phyloP scores from a whole-genome alignment of 495 filamentous ascomycete genomes.

The Aspergillus wentii region DNA sequence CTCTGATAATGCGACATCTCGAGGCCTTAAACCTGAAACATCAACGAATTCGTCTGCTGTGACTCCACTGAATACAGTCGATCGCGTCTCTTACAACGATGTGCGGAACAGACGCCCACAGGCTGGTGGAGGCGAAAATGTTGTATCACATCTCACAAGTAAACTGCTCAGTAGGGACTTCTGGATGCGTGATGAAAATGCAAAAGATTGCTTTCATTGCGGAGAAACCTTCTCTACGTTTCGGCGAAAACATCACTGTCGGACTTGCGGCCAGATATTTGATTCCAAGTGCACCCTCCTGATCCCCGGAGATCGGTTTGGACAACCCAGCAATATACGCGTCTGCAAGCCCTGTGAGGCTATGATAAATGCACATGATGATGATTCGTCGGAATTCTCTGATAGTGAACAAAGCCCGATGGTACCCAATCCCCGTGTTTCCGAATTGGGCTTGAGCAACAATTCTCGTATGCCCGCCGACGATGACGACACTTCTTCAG shows the following conservation, averaged over 20 bases:
- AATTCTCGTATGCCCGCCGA: slow-evolving; percentile 22
- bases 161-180: slow-evolving; percentile 89
- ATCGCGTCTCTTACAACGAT: slow-evolving; percentile 11
- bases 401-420: slow-evolving; percentile 60
- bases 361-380: slow-evolving; percentile 85
- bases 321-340: slow-evolving; percentile 77
- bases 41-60: slow-evolving; percentile 23
- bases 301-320: slow-evolving; percentile 79
- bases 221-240: slow-evolving; percentile 88
- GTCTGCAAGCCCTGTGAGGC: slow-evolving; percentile 93
- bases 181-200: slow-evolving; percentile 99
- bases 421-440: slow-evolving; percentile 30
- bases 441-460: slow-evolving; percentile 27
- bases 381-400: slow-evolving; percentile 86
- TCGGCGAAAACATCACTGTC: slow-evolving; percentile 93
- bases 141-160: slow-evolving; percentile 58
- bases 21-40: slow-evolving; percentile 30
- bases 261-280: slow-evolving; percentile 91
- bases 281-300: slow-evolving; percentile 93
- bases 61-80: slow-evolving; percentile 29
- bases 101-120: slow-evolving; percentile 17
- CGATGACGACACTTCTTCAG: slow-evolving; percentile 42
- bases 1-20: slow-evolving; percentile 30
- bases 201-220: slow-evolving; percentile 94
- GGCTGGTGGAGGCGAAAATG: slow-evolving; percentile 18